A percentile compares a stretch with the other conserved stretches of the same genome.
phyloP scores from a whole-genome alignment of 106 monocot species.

The Acorus gramineus region DNA sequence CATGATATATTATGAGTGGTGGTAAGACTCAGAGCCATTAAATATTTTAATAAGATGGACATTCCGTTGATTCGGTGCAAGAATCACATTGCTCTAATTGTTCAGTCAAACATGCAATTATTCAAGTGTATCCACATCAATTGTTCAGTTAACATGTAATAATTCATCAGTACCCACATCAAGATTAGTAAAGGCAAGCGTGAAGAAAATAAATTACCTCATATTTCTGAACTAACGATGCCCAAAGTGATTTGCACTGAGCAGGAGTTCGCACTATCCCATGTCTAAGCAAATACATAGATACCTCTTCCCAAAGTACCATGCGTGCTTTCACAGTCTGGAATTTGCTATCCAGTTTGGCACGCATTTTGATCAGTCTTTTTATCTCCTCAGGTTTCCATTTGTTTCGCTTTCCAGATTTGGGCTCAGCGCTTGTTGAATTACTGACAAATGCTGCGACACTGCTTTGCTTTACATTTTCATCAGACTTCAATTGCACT shows the following conservation, averaged over 20 bases:
- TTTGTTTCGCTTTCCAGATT: slow-evolving; percentile 47
- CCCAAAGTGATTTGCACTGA: slow-evolving; percentile 98
- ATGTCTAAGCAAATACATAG: slow-evolving; percentile 34
- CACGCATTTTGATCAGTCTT: slow-evolving; percentile 62
- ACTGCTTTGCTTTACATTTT: slow-evolving; percentile 5
- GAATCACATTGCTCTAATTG: no score
- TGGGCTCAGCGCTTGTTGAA: slow-evolving; percentile 1
- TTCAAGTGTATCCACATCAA: no score
- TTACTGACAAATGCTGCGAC: slow-evolving; percentile 10
- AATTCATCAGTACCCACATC: no score
- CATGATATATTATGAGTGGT: no score
- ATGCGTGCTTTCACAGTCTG: slow-evolving; percentile 69
- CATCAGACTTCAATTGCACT: not conserved
- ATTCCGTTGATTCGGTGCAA: no score
- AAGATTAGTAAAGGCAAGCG: not conserved
- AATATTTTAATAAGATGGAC: no score
- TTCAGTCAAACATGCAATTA: no score
- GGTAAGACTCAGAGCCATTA: no score
- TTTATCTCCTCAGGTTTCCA: slow-evolving; percentile 96
- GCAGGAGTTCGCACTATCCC: slow-evolving; percentile 61
- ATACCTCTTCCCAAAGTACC: slow-evolving; percentile 96
- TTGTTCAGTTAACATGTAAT: no score
- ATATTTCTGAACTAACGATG: slow-evolving; percentile 91
- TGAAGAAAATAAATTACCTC: slow-evolving; percentile 40
- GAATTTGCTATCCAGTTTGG: slow-evolving; percentile 63